Evolutionary conservation across 73 alveolate genomes (phyloP).

Genomic region (Paraurostyla sp.): DNA sequence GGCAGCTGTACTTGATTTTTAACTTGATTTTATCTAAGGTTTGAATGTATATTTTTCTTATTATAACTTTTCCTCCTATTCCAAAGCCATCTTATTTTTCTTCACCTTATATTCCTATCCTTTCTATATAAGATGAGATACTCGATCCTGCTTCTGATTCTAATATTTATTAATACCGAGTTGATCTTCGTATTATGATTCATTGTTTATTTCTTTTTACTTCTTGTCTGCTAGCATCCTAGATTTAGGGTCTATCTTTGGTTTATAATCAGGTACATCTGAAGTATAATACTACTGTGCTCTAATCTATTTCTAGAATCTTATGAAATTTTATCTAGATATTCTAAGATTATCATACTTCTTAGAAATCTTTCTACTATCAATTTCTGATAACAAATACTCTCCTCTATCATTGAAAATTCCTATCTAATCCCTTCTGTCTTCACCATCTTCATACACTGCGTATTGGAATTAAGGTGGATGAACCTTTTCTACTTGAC

Average conservation of each 20-base stretch:
- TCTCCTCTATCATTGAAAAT: not conserved
- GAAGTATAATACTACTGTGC: not conserved
- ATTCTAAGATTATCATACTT: not conserved
- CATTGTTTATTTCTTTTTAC: too few relatives aligned
- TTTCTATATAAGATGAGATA: not conserved
- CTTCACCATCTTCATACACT: not conserved
- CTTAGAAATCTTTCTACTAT: not conserved
- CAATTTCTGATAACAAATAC: not conserved
- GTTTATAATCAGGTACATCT: not conserved
- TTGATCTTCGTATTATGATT: not conserved
- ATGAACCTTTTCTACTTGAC: not conserved
- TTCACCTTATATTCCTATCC: constrained; percentile 24
- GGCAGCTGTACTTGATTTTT: not conserved
- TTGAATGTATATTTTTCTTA: constrained; percentile 21
- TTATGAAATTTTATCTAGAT: not conserved
- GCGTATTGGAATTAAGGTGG: not conserved
- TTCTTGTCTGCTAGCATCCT: too few relatives aligned
- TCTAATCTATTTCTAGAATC: not conserved
- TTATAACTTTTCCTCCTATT: not conserved
- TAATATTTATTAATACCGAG: not conserved
- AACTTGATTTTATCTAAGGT: constrained; percentile 10
- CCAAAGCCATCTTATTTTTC: not conserved
- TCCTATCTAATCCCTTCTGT: not conserved
- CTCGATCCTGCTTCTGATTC: not conserved
- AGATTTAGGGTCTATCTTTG: too few relatives aligned